Percentiles rank a stretch among this genome's conserved stretches.
Conservation (phyloP, 371 early-diverging fungal genomes). For the Mortierella sp. region DNA sequence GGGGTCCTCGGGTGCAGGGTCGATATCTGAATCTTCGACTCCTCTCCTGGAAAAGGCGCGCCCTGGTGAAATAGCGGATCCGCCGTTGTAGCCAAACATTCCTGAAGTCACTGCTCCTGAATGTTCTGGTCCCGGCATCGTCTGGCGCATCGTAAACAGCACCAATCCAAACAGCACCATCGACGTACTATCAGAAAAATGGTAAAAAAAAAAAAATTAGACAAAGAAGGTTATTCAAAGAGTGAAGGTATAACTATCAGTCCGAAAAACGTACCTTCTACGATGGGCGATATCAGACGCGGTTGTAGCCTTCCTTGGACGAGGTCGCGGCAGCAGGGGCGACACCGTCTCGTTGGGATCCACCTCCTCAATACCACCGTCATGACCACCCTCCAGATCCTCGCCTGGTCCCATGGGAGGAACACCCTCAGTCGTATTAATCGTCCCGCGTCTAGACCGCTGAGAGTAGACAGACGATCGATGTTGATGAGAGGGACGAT, state of each 20-base stretch:
- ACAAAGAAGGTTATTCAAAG: not conserved
- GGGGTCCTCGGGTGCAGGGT: conserved; percentile 18
- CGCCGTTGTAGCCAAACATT: not conserved
- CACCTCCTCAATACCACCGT: not conserved
- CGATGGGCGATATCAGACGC: conserved; percentile 51
- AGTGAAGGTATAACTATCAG: not conserved
- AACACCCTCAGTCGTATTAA: not conserved
- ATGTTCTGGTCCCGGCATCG: conserved; percentile 25
- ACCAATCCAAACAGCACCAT: conserved; percentile 50
- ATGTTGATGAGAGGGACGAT: conserved; percentile 7
- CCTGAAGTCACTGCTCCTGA: not conserved
- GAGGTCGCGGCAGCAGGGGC: conserved; percentile 25
- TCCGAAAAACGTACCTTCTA: conserved; percentile 26
- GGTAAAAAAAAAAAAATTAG: not conserved
- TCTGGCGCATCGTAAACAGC: conserved; percentile 38
- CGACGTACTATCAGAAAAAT: conserved; percentile 37
- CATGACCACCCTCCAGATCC: not conserved
- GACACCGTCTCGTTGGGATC: conserved; percentile 18
- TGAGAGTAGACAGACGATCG: conserved; percentile 2
- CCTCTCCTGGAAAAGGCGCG: conserved; percentile 38
- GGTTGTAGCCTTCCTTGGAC: conserved; percentile 35
- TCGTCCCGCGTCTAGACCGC: not conserved
- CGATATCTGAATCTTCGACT: conserved; percentile 14
- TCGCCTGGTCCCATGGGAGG: not conserved
- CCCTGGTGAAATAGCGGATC: not conserved